Conservation (phyloP, 345 rosid species). For the Eucalyptus curtisii region DNA sequence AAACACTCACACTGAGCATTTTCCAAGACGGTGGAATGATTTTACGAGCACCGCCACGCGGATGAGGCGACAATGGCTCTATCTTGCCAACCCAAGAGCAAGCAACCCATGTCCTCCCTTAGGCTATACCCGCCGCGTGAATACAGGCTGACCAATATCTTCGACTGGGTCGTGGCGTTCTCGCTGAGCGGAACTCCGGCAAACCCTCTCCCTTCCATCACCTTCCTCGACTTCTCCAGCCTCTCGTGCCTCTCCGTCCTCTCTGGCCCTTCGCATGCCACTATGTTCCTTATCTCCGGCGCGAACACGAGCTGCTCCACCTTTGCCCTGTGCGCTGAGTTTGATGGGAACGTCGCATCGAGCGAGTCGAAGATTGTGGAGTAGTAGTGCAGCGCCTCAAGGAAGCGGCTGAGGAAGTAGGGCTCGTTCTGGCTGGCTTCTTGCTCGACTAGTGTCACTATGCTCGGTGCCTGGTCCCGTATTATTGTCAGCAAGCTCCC, state of each 20-base stretch:
- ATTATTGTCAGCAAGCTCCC: conserved; percentile 39
- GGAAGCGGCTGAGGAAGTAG: conserved; percentile 42
- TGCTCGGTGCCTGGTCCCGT: conserved; percentile 50
- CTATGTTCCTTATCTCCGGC: conserved; percentile 49
- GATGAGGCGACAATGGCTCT: conserved; percentile 48
- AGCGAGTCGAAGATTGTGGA: conserved; percentile 47
- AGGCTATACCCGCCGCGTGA: conserved; percentile 43
- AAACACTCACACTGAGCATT: neutral
- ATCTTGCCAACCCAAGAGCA: conserved; percentile 62
- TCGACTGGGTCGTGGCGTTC: conserved; percentile 51
- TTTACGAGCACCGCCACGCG: conserved; percentile 37
- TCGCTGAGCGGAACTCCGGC: conserved; percentile 35
- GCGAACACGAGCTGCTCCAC: conserved; percentile 48
- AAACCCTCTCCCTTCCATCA: conserved; percentile 58
- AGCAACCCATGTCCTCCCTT: conserved; percentile 47
- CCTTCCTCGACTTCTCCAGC: conserved; percentile 56
- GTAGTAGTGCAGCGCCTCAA: conserved; percentile 54
- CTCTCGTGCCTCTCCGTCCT: conserved; percentile 46
- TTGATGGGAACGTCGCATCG: conserved; percentile 39
- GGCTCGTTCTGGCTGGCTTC: conserved; percentile 62
- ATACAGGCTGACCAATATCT: conserved; percentile 34
- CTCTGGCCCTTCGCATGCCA: conserved; percentile 50
- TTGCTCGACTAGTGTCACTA: conserved; percentile 43
- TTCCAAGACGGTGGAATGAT: neutral
- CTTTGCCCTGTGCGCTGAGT: conserved; percentile 40